Evolutionary conservation across 805 yeast species (phyloP), one percentile per base, ranked within the genome.

Genomic region (Cyberlindnera maritima): DNA sequence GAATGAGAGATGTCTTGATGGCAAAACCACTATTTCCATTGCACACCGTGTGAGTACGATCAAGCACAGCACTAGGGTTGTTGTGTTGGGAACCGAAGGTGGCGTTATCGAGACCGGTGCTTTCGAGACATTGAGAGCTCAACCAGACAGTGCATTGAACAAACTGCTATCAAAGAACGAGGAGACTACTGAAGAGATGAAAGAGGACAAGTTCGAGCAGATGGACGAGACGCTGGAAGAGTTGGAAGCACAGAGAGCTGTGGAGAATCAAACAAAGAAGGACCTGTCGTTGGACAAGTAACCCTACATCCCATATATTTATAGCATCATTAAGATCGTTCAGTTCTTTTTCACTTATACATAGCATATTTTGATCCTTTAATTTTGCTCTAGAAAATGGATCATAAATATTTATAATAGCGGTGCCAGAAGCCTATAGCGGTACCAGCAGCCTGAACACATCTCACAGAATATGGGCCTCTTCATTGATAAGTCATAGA

Each of bases 1-100:
- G 50, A 62, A 70, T 26, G 64, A 73, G 41, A 72, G 94, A 50
- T 74, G 77, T 52, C 59, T 64, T 21, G 72, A 79, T 19, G 80
- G 83, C 14, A 67, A 79, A 32, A 90, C 97, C 1, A 81, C 91
- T 2, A 85, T 92, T 35, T 85, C 94, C 38, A 90, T 92, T 57
- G 97, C 97, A 1, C 98, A 92, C 64, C 74, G 97, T 57, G 74
- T 91, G 44, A 83, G 94, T 13, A 92, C 98, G 0, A 92, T 92
- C 49, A 80, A 81, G 56, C 80, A 89, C 66, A 84, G 95, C 56
- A 83, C 88, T 33, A 74, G 88, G 54, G 83, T 91, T 12, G 76
- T 92, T 43, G 97, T 92, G 2, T 70, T 92, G 41, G 86, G 83
- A 17, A 72, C 76, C 29, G 79, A 83, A 32, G 95, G 96, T 4